phyloP scores from a whole-genome alignment of 345 rosid species.

The Acer saccharum region DNA sequence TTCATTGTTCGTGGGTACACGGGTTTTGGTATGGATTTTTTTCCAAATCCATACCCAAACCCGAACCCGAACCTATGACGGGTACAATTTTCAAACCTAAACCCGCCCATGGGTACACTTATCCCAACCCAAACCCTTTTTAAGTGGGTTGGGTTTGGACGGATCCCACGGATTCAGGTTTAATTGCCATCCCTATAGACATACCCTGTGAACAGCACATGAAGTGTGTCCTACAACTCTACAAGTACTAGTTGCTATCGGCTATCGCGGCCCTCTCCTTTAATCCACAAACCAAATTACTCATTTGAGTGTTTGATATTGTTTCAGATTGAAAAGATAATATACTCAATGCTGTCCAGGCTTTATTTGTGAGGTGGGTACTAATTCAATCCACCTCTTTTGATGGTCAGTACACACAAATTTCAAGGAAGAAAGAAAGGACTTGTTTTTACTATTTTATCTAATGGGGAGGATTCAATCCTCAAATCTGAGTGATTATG shows the following conservation, averaged over 20 bases:
- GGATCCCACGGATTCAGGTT: no score
- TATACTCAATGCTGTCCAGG: background rate
- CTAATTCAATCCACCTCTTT: background rate
- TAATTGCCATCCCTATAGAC: no score
- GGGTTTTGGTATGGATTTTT: no score
- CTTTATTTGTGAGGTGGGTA: background rate
- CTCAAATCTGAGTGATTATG: background rate
- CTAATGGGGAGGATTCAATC: background rate
- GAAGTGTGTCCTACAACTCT: constrained; percentile 9
- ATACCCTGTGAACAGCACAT: constrained; percentile 11
- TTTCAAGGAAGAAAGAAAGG: background rate
- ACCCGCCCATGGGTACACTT: no score
- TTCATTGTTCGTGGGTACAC: no score
- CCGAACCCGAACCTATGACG: no score
- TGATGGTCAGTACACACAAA: background rate
- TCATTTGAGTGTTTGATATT: background rate
- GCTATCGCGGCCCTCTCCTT: background rate
- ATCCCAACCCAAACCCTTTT: no score
- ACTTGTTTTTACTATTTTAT: background rate
- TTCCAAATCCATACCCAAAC: no score
- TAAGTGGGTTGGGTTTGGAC: no score
- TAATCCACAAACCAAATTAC: background rate
- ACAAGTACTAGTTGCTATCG: background rate
- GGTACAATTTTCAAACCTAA: no score
- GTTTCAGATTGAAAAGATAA: background rate